Evolutionary conservation across 2,329 filamentous ascomycete species (phyloP).

Genomic region (Fusarium tjaetaba): DNA sequence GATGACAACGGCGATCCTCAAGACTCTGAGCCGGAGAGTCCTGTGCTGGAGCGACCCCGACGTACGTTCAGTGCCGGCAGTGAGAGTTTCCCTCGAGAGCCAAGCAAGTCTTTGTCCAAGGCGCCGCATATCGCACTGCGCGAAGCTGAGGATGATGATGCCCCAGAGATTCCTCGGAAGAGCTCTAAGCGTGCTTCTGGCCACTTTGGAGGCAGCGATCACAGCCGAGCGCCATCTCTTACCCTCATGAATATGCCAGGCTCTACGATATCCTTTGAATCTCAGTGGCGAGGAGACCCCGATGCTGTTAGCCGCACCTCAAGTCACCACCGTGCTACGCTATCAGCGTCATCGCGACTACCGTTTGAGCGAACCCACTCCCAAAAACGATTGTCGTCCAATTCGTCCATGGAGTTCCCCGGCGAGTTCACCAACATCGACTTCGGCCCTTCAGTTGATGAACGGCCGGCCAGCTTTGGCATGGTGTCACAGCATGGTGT

Average conservation of each 20-base stretch:
- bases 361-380: slow-evolving; percentile 69
- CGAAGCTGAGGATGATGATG: slow-evolving; percentile 47
- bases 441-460: slow-evolving; percentile 51
- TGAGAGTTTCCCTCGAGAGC: slow-evolving; percentile 47
- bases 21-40: slow-evolving; percentile 55
- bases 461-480: slow-evolving; percentile 65
- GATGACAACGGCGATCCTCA: slow-evolving; percentile 58
- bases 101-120: slow-evolving; percentile 36
- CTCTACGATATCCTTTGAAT: slow-evolving; percentile 38
- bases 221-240: slow-evolving; percentile 49
- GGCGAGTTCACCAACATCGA: slow-evolving; percentile 58
- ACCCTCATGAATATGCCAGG: slow-evolving; percentile 44
- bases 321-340: slow-evolving; percentile 37
- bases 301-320: slow-evolving; percentile 37
- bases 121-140: slow-evolving; percentile 29
- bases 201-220: slow-evolving; percentile 38
- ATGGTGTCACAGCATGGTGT: slow-evolving; percentile 68
- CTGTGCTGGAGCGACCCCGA: slow-evolving; percentile 45
- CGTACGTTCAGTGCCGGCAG: slow-evolving; percentile 53
- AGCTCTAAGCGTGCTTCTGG: slow-evolving; percentile 73
- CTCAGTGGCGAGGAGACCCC: slow-evolving; percentile 25
- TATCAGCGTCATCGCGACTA: slow-evolving; percentile 48
- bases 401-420: slow-evolving; percentile 60
- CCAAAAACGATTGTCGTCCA: slow-evolving; percentile 60
- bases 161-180: slow-evolving; percentile 74